These are phyloP conservation scores for Cercospora sp. DNA, from an alignment of 2,329 filamentous ascomycete species.

Conservation along the genomic window DNA sequence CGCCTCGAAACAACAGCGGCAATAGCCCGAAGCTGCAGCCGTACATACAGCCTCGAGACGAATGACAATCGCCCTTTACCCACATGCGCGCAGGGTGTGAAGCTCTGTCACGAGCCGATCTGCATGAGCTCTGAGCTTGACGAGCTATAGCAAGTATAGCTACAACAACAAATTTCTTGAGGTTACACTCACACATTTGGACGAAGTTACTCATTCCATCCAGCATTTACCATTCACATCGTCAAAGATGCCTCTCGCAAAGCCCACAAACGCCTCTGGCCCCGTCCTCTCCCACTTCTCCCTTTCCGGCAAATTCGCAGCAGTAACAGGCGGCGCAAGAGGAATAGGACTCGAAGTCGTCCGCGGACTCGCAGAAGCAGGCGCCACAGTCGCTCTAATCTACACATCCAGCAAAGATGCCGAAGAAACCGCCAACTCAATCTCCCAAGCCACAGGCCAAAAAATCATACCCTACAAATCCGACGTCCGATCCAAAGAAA, in stretches of 20 bases:
- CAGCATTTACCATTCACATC: not conserved
- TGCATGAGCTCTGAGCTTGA: not conserved
- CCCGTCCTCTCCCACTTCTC: slow-evolving; percentile 58
- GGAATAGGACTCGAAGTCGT: slow-evolving; percentile 87
- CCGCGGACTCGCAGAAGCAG: slow-evolving; percentile 81
- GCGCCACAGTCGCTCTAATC: slow-evolving; percentile 82
- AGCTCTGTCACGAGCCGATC: not conserved
- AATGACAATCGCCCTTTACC: not conserved
- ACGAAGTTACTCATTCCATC: not conserved
- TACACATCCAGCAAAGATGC: slow-evolving; percentile 74
- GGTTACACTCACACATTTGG: not conserved
- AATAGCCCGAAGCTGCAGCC: not conserved
- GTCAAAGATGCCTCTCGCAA: slow-evolving; percentile 29
- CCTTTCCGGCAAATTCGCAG: slow-evolving; percentile 73
- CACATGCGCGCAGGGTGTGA: not conserved
- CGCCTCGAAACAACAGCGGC: not conserved
- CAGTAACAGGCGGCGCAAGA: slow-evolving; percentile 84
- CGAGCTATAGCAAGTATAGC: not conserved
- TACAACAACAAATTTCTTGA: not conserved
- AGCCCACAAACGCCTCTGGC: slow-evolving; percentile 18
- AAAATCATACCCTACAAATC: slow-evolving; percentile 58
- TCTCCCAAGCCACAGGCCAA: slow-evolving; percentile 26
- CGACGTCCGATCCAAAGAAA: slow-evolving; percentile 71
- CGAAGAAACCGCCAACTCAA: slow-evolving; percentile 20
- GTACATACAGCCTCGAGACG: not conserved